phyloP scores from a whole-genome alignment of 495 filamentous ascomycete genomes.

The Immersiella caudata region DNA sequence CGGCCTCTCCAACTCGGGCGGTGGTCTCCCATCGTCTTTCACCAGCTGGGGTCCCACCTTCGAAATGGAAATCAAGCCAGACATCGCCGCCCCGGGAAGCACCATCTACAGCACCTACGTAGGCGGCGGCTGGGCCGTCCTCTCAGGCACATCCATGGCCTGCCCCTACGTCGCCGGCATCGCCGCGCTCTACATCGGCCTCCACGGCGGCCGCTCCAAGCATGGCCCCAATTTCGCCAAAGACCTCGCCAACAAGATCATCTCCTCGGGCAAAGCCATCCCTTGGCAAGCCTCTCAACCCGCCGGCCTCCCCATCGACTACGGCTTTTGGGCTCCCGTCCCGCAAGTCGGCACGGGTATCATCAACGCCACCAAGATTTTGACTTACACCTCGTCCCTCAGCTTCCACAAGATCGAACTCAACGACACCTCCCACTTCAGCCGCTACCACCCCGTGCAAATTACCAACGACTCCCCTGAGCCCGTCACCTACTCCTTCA shows the following conservation, averaged over 20 bases:
- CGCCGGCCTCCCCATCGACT: constrained; percentile 29
- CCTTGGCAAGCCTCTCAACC: constrained; percentile 46
- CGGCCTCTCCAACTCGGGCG: constrained; percentile 16
- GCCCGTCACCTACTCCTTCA: constrained; percentile 41
- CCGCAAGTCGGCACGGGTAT: constrained; percentile 53
- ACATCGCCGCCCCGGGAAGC: constrained; percentile 48
- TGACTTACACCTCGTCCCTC: constrained; percentile 44
- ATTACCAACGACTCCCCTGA: constrained; percentile 47
- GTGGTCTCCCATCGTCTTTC: constrained; percentile 39
- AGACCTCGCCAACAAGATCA: constrained; percentile 41
- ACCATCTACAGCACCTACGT: constrained; percentile 48
- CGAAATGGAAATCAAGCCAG: constrained; percentile 42
- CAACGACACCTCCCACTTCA: constrained; percentile 48
- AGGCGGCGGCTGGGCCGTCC: neutral
- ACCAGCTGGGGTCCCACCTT: constrained; percentile 48
- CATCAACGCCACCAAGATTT: constrained; percentile 47
- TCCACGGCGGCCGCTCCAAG: constrained; percentile 37
- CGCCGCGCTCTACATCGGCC: constrained; percentile 46
- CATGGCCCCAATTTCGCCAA: constrained; percentile 42
- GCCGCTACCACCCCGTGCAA: constrained; percentile 36
- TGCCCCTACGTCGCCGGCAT: constrained; percentile 52
- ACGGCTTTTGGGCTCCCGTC: constrained; percentile 41
- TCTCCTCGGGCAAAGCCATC: constrained; percentile 43
- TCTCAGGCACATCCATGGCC: neutral
- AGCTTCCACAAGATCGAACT: constrained; percentile 44